Base-by-base conservation (phyloP, 306 rosid species). In the Inga leiocalycina region DNA sequence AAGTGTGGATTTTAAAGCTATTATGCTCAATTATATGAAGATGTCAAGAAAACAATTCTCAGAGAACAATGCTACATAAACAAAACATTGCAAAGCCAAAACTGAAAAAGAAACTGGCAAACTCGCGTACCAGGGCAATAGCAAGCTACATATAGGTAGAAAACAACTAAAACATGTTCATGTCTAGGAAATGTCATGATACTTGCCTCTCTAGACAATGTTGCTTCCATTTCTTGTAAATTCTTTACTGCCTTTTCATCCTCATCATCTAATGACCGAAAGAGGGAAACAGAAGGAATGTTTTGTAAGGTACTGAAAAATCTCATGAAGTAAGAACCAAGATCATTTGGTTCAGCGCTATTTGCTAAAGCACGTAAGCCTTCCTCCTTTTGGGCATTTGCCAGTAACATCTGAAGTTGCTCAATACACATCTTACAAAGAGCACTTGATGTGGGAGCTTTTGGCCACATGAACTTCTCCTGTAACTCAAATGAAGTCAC, bases 401-500 rank as follows among this genome's bases (percentile, higher is more conserved):
- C 94, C 74, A 94, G 82, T 78, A 94, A 75, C 59, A 86, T 79
- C 91, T 96, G 98, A 75, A 96, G 95, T 88, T 96, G 98, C 83
- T 94, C 97, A 72, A 96, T 91, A 79, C 98, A 96, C 89, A 90
- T 88, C 85, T 86, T 88, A 91, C 98, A 92, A 82, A 96, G 98
- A 81, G 94, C 84, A 88, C 84, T 91, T 0, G 98, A 88, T 52
- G 97, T 87, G 82, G 99, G 92, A 78, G 82, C 85, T 86, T 96
- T 96, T 71, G 99, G 98, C 99, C 98, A 96, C 87, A 91, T 89
- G 81, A 96, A 91, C 80, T 89, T 94, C 90, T 94, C 98, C 57
- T 90, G 87, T 72, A 96, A 86, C 90, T 96, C 98, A 84, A 94
- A 92, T 9, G 99, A 96, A 79, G 99, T 96, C 69, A 96, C 94